Conservation (phyloP, 352 stramenopile species). For the Phytophthora sojae region DNA sequence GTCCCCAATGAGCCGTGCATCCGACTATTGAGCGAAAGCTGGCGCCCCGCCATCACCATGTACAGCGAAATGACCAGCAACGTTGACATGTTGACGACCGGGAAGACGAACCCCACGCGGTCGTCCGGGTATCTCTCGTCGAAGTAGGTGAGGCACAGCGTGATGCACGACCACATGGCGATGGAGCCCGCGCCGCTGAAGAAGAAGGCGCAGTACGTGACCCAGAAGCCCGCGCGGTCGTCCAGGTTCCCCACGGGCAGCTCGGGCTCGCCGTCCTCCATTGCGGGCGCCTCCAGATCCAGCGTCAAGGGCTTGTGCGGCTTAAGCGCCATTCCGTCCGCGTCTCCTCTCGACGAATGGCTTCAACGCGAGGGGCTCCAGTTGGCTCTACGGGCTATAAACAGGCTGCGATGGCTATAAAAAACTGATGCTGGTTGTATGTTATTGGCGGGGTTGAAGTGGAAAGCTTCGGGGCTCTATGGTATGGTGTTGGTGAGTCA, state of each 20-base stretch:
- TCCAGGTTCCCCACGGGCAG: conserved; percentile 27
- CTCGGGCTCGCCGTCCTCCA: conserved; percentile 18
- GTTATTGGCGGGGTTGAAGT: conserved; percentile 2
- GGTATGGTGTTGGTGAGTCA: conserved; percentile 17
- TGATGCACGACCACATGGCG: conserved; percentile 83
- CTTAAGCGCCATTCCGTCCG: conserved; percentile 23
- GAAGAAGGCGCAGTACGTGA: conserved; percentile 85
- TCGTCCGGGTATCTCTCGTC: conserved; percentile 65
- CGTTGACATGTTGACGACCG: conserved; percentile 87
- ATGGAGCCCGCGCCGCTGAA: conserved; percentile 72
- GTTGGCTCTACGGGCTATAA: conserved; percentile 12
- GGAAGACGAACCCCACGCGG: conserved; percentile 81
- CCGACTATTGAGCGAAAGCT: conserved; percentile 62
- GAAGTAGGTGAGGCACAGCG: conserved; percentile 82
- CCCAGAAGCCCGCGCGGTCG: conserved; percentile 49
- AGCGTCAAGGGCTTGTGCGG: conserved; percentile 28
- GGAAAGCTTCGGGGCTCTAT: conserved; percentile 12
- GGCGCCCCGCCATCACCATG: conserved; percentile 78
- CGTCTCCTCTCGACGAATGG: conserved; percentile 20
- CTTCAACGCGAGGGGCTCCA: conserved; percentile 5
- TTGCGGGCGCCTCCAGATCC: conserved; percentile 22
- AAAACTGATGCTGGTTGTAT: not conserved
- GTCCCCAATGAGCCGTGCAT: conserved; percentile 62
- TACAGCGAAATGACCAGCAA: conserved; percentile 81
- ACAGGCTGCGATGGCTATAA: conserved; percentile 5